Conservation (phyloP, 371 early-diverging fungal genomes). For the Amoeboradix gromovi region DNA sequence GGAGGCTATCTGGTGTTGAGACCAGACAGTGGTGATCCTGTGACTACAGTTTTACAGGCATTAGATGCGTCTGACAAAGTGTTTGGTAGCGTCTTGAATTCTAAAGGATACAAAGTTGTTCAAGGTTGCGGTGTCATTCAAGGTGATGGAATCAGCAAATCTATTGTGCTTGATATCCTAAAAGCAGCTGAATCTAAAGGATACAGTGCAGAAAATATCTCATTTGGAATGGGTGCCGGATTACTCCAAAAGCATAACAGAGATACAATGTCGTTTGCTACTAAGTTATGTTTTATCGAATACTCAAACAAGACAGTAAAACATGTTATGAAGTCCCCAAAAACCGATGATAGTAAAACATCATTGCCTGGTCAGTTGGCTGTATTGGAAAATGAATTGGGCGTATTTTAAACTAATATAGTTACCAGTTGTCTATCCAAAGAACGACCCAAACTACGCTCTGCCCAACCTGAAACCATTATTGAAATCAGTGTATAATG, state of each 20-base stretch:
- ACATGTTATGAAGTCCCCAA: slow-evolving; percentile 52
- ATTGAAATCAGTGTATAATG: neutral
- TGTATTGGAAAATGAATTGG: slow-evolving; percentile 6
- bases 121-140: slow-evolving; percentile 35
- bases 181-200: slow-evolving; percentile 20
- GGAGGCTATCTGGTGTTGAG: slow-evolving; percentile 46
- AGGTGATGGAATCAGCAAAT: slow-evolving; percentile 39
- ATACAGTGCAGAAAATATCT: slow-evolving; percentile 33
- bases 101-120: slow-evolving; percentile 33
- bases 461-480: neutral
- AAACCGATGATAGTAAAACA: slow-evolving; percentile 27
- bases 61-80: slow-evolving; percentile 34
- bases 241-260: slow-evolving; percentile 38
- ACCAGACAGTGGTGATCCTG: slow-evolving; percentile 50
- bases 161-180: slow-evolving; percentile 18
- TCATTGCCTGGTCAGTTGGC: slow-evolving; percentile 38
- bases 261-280: slow-evolving; percentile 52
- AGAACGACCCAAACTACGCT: neutral
- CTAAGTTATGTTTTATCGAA: slow-evolving; percentile 31
- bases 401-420: neutral
- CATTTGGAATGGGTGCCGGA: slow-evolving; percentile 58
- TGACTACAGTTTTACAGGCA: slow-evolving; percentile 34
- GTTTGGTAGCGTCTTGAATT: slow-evolving; percentile 30
- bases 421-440: slow-evolving; percentile 1
- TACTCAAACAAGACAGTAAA: slow-evolving; percentile 22